Percentiles rank a stretch among this genome's conserved stretches.
Evolutionary conservation across 768 basidiomycete species (phyloP).

Genomic region (Rickenella mellea): DNA sequence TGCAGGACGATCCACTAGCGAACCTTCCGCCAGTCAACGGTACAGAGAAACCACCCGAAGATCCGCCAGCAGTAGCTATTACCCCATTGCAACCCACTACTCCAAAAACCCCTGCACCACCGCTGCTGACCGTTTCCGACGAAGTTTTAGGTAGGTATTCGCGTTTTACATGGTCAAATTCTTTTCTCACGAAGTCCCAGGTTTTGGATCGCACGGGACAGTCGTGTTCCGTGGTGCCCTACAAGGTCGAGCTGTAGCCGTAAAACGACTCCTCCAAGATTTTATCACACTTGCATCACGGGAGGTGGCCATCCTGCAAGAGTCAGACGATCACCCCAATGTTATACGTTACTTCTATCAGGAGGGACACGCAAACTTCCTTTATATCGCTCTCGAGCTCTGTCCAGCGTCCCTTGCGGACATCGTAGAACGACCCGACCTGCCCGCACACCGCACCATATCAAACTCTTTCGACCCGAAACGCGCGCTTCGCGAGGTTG

Average conservation of each 20-base stretch:
- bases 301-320: constrained; percentile 90
- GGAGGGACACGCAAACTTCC: constrained; percentile 86
- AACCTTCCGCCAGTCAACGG: too few relatives aligned
- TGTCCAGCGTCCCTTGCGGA: constrained; percentile 88
- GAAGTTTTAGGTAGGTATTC: constrained; percentile 53
- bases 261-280: constrained; percentile 90
- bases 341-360: constrained; percentile 98
- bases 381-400: constrained; percentile 95
- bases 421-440: constrained; percentile 69
- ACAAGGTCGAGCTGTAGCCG: constrained; percentile 97
- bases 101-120: constrained; percentile 11
- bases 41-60: constrained; percentile 17
- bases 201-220: constrained; percentile 93
- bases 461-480: constrained; percentile 76
- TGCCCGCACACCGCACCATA: constrained; percentile 65
- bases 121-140: constrained; percentile 66
- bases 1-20: constrained; percentile 9
- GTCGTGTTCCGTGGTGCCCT: constrained; percentile 90
- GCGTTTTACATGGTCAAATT: background rate
- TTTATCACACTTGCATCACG: constrained; percentile 91
- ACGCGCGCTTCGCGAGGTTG: constrained; percentile 77
- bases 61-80: constrained; percentile 12
- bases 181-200: constrained; percentile 29
- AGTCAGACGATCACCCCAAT: constrained; percentile 96
- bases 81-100: constrained; percentile 4